phyloP scores from a whole-genome alignment of 2,329 filamentous ascomycete genomes.

The Aspergillus pseudonomiae region DNA sequence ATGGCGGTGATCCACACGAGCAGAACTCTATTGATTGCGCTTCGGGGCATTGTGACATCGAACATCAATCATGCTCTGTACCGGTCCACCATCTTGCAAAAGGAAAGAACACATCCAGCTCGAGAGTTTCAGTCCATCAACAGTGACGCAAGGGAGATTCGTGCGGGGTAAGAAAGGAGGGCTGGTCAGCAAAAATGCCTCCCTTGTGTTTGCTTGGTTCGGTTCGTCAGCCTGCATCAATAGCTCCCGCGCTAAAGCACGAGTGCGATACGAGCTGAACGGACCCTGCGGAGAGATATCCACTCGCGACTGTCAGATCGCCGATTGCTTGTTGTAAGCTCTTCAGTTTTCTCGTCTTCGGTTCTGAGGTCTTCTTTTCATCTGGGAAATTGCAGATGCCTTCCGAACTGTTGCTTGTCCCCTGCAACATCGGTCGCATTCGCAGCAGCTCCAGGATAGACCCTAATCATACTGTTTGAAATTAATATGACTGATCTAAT shows the following conservation, averaged over 20 bases:
- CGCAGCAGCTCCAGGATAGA: no score
- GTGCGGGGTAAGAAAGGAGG: not conserved
- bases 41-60: not conserved
- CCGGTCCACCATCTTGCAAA: not conserved
- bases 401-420: no score
- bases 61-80: not conserved
- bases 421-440: no score
- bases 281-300: not conserved
- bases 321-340: not conserved
- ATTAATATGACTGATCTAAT: not conserved
- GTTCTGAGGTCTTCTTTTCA: no score
- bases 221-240: not conserved
- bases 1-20: not conserved
- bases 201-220: not conserved
- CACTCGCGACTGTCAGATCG: no score
- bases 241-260: not conserved
- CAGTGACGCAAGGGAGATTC: not conserved
- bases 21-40: not conserved
- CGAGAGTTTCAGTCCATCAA: not conserved
- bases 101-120: not conserved
- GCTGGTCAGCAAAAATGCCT: not conserved
- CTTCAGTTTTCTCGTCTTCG: no score
- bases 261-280: not conserved
- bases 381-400: no score
- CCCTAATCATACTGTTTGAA: no score